Conservation (phyloP, 2,329 filamentous ascomycete species). For the Penicillium corylophilum region DNA sequence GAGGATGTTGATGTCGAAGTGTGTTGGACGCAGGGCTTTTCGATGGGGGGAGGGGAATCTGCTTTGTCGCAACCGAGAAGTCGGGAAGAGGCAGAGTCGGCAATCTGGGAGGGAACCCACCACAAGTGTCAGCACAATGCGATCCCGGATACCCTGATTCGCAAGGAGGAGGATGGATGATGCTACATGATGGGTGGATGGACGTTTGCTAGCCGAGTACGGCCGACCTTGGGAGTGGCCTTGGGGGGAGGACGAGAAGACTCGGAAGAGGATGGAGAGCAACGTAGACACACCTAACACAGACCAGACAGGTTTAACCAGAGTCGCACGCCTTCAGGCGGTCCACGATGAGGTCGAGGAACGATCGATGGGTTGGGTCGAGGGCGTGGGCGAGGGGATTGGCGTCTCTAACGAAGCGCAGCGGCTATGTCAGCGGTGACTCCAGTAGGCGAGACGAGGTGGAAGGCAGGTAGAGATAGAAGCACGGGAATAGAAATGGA, state of each 20-base stretch:
- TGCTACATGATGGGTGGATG: conserved; percentile 16
- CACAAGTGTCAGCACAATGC: conserved; percentile 28
- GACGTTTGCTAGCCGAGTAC: conserved; percentile 27
- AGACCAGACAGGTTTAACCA: conserved; percentile 23
- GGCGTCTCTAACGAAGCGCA: conserved; percentile 38
- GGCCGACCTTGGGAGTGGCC: conserved; percentile 30
- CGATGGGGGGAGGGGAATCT: conserved; percentile 34
- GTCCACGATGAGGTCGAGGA: conserved; percentile 19
- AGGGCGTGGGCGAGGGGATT: conserved; percentile 26
- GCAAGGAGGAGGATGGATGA: conserved; percentile 16
- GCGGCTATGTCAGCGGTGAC: conserved; percentile 42
- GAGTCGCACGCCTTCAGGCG: conserved; percentile 32
- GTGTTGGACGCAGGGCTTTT: conserved; percentile 23
- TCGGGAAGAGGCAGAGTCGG: conserved; percentile 28
- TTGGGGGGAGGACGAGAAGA: conserved; percentile 30
- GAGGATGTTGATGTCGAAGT: conserved; percentile 30
- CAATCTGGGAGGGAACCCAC: conserved; percentile 26
- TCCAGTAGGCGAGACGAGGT: conserved; percentile 28
- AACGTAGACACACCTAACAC: conserved; percentile 34
- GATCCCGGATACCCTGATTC: conserved; percentile 13
- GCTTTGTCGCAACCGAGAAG: conserved; percentile 38
- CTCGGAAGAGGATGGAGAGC: conserved; percentile 36
- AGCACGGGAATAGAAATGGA: conserved; percentile 11
- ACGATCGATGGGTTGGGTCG: conserved; percentile 23
- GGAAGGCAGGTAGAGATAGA: conserved; percentile 8